phyloP scores from a whole-genome alignment of 768 basidiomycete species.

The Asterophora parasitica region DNA sequence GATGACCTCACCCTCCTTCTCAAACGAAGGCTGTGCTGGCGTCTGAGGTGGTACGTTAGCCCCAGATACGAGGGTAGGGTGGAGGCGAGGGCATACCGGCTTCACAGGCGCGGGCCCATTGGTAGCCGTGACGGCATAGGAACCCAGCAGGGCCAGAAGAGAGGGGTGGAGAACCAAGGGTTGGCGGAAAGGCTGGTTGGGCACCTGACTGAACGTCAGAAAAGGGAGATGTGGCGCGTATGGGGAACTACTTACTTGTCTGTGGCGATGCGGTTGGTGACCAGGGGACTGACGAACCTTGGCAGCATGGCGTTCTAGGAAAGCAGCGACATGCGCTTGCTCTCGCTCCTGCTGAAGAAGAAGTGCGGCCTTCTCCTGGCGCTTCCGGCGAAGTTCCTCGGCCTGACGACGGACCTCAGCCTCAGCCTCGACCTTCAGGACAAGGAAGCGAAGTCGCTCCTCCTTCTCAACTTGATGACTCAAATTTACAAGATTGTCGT shows the following conservation, averaged over 20 bases:
- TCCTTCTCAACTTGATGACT: slow-evolving; percentile 13
- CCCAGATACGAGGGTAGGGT: not conserved
- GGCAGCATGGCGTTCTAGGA: not conserved
- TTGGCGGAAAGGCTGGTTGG: not conserved
- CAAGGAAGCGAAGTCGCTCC: slow-evolving; percentile 7
- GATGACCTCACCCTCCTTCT: not conserved
- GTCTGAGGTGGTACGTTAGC: not conserved
- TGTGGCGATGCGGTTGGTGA: not conserved
- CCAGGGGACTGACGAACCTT: not conserved
- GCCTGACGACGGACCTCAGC: slow-evolving; percentile 8
- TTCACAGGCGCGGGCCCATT: not conserved
- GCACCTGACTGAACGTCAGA: slow-evolving; percentile 2
- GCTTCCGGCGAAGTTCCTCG: not conserved
- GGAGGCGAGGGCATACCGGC: slow-evolving; percentile 1
- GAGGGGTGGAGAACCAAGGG: not conserved
- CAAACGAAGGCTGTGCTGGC: not conserved
- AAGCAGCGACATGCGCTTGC: not conserved
- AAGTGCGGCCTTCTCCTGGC: slow-evolving; percentile 2
- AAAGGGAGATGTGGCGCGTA: not conserved
- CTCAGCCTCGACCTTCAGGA: slow-evolving; percentile 2
- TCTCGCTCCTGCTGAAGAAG: slow-evolving; percentile 5
- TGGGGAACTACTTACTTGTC: slow-evolving; percentile 2
- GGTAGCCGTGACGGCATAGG: not conserved
- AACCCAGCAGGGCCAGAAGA: not conserved
- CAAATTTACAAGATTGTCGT: slow-evolving; percentile 8